Conservation (phyloP, 2,329 filamentous ascomycete species). For the Aureobasidium lini region DNA sequence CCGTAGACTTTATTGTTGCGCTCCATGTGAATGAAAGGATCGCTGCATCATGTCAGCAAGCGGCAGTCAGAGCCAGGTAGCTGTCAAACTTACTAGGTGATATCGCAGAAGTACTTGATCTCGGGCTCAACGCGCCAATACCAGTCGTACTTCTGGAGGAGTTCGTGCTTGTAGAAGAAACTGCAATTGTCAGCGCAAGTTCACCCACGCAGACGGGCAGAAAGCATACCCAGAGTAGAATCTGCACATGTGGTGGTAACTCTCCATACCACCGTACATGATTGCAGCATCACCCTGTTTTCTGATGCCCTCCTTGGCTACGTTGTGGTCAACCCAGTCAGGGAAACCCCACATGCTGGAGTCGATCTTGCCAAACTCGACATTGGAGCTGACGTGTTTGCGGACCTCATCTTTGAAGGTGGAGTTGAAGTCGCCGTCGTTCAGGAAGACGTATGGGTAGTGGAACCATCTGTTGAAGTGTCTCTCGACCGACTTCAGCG, state of each 20-base stretch:
- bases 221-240: slow-evolving; percentile 90
- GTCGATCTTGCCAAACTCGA: slow-evolving; percentile 93
- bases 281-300: slow-evolving; percentile 96
- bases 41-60: slow-evolving; percentile 47
- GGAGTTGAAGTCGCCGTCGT: slow-evolving; percentile 94
- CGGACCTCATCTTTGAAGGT: slow-evolving; percentile 80
- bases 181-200: slow-evolving; percentile 32
- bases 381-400: slow-evolving; percentile 80
- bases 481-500: slow-evolving; percentile 92
- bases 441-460: slow-evolving; percentile 97
- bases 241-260: slow-evolving; percentile 97
- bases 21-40: slow-evolving; percentile 94
- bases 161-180: slow-evolving; percentile 95
- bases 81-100: slow-evolving; percentile 70
- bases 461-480: slow-evolving; percentile 99
- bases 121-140: slow-evolving; percentile 99
- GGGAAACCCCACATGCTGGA: slow-evolving; percentile 92
- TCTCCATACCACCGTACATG: slow-evolving; percentile 99
- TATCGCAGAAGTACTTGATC: slow-evolving; percentile 99
- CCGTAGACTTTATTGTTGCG: slow-evolving; percentile 95
- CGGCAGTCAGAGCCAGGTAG: neutral
- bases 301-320: slow-evolving; percentile 89
- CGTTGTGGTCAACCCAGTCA: slow-evolving; percentile 89
- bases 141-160: slow-evolving; percentile 96
- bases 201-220: neutral